Base-by-base conservation (phyloP, 2,329 filamentous ascomycete species). In the Penicillium sp. region DNA sequence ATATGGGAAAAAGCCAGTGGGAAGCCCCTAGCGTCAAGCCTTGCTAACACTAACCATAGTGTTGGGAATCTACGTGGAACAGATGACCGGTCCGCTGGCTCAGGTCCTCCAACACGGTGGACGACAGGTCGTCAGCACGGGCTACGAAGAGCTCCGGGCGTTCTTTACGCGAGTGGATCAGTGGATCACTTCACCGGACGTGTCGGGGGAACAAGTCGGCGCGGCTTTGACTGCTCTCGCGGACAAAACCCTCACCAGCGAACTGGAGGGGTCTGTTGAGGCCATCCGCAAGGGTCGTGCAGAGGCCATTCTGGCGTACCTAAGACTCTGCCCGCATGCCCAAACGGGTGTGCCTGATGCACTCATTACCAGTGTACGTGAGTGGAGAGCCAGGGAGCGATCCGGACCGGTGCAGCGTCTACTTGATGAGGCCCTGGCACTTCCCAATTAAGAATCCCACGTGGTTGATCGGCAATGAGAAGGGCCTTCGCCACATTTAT, bases 361-460 rank as follows among this genome's bases (percentile, higher is more conserved):
- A 3, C 49, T 72, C 44, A 51, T 55, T 18, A 58, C 63, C 18
- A 56, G 50, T 26, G 51, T 73, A 13, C 61, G 57, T 26, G 55
- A 56, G 43, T 78, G 76, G 76, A 63, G 69, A 43, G 61, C 63
- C 16, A 59, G 60, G 39, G 76, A 78, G 59, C 62, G 76, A 65
- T 76, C 75, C 46, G 68, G 64, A 29, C 62, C 67, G 44, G 65
- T 76, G 16, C 70, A 68, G 46, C 65, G 65, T 30, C 55, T 70
- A 19, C 64, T 76, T 5, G 70, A 71, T 44, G 63, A 71, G 59
- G 66, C 66, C 50, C 55, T 72, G 50, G 59, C 30, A 2, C 19
- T 51, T 6, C 47, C 34, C 9, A 46, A 44, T 35, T 47, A 52
- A 52, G 39, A 19, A 47, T 41, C 19, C 51, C 51, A 54, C 51